Evolutionary conservation across 1,284 basidiomycete species (phyloP).

Genomic region (Leccinum griseonigrum): DNA sequence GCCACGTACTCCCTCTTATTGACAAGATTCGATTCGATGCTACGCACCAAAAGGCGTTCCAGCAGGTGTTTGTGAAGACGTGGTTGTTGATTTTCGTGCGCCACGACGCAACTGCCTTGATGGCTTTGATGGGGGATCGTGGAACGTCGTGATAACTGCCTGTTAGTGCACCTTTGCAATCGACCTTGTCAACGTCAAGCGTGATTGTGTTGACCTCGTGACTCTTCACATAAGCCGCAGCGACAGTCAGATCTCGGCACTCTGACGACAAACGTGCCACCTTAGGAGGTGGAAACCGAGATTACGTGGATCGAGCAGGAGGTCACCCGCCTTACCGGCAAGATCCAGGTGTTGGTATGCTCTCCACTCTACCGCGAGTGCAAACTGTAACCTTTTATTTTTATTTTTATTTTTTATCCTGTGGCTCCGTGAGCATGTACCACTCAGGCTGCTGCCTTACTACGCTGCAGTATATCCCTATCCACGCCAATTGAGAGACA

Average conservation of each 20-base stretch:
- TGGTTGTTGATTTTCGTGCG: conserved; percentile 84
- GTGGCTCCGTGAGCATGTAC: no score
- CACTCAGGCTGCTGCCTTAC: no score
- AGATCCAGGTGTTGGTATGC: no score
- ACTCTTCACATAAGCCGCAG: conserved; percentile 91
- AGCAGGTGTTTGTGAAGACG: conserved; percentile 98
- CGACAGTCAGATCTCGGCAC: conserved; percentile 89
- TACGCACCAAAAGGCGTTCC: conserved; percentile 79
- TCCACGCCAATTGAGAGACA: no score
- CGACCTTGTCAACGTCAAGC: conserved; percentile 96
- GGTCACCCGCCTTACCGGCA: no score
- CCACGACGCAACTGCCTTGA: conserved; percentile 81
- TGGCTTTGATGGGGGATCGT: conserved; percentile 86
- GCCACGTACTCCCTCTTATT: conserved; percentile 86
- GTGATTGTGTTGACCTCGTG: conserved; percentile 97
- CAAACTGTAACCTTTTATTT: no score
- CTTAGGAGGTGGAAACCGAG: no score
- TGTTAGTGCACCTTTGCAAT: conserved; percentile 92
- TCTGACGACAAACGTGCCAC: no score
- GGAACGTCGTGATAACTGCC: conserved; percentile 96
- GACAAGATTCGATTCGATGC: conserved; percentile 82
- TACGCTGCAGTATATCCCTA: no score
- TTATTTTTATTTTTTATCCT: no score
- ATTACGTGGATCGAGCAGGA: no score
- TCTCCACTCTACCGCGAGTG: no score